Evolutionary conservation across 2,329 filamentous ascomycete genomes (phyloP), one percentile per base, ranked within the genome.

Genomic region (Alternaria ethzedia): DNA sequence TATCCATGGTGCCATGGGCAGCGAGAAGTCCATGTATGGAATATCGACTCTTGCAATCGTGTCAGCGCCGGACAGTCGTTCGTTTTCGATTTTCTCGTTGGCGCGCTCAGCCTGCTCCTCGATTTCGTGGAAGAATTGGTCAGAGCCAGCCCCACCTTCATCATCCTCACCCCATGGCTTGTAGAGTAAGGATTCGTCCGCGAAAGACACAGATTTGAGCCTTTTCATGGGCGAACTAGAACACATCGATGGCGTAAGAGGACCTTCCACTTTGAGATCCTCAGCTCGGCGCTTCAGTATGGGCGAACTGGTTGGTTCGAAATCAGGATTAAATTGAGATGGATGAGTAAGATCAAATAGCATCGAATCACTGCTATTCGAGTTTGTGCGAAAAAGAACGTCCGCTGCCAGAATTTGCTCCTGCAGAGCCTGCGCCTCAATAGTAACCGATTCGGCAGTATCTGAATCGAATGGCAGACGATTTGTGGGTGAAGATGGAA

Each of bases 11-110:
- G 83, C 75, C 7, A 72, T 63, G 11, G 81, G 78, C 15, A 77
- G 65, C 0, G 79, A 74, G 36, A 83, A 81, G 26, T 84, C 82
- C 63, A 88, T 72, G 0, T 75, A 26, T 0, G 86, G 86, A 5
- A 87, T 80, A n/a, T 81, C 69, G 1, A 87, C 80, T 43, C 86
- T 81, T 54, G 79, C 78, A 5, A 80, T 84, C 0, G 84, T 83
- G 63, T 86, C 84, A 11, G 81, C 76, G 62, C 82, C 82, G 9
- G 78, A 77, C 3, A 87, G 74, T 56, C 81, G 77, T 64, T 87
- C 85, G 32, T 82, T 78, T n/a, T 81, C 76, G 3, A 83, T 47
- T 17, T 68, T 73, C 13, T 70, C 61, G 4, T 79, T 73, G 4
- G 75, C 80, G 30, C 81, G 70, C 30, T 78, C 70, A 4, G 79